Base-by-base conservation (phyloP, 1,284 basidiomycete genomes). In the Trametes polyzona region DNA sequence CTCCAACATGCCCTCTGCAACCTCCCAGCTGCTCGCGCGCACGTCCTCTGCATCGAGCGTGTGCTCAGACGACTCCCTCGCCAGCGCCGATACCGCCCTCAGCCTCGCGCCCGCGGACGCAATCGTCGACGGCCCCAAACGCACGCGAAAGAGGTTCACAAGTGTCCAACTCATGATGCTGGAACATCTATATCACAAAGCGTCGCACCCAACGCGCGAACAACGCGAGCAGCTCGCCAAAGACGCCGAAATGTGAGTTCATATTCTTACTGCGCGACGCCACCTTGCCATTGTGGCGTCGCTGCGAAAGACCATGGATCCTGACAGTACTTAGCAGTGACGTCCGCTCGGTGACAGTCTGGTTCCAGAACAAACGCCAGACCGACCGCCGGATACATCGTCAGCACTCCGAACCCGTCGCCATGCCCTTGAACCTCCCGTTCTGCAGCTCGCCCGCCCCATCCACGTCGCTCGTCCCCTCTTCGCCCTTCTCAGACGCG, bases 281-380 rank as follows among this genome's bases (percentile, higher is more conserved):
- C n/a, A 44, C 26, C 32, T 24, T 47, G 19, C 24, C 24, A 2
- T 29, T 0, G 16, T 21, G 16, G 35, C 16, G 30, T 23, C 19
- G 26, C 4, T 48, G 42, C 48, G 50, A 17, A 33, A 26, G 9
- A 29, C 36, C 46, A 47, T 32, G 19, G 12, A 12, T 17, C 12
- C 41, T 37, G 17, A 42, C 40, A 21, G 7, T 26, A 14, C 49
- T 41, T 57, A 50, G 30, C 58, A 91, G 88, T 79, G 88, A 90
- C 71, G 78, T 83, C 32, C 89, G 89, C 64, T 87, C 87, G 1
- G 88, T 91, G 21, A 91, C 87, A 3, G 87, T 90, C 47, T 91
- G 88, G 88, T 90, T 91, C 74, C 88, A 90, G 70, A 91, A 91
- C 71, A 90, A 89, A 71, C 84, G 88, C 10, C 88, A 91, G 69